Base-by-base conservation (phyloP, 78 protist species). In the Ministeria vibrans region DNA sequence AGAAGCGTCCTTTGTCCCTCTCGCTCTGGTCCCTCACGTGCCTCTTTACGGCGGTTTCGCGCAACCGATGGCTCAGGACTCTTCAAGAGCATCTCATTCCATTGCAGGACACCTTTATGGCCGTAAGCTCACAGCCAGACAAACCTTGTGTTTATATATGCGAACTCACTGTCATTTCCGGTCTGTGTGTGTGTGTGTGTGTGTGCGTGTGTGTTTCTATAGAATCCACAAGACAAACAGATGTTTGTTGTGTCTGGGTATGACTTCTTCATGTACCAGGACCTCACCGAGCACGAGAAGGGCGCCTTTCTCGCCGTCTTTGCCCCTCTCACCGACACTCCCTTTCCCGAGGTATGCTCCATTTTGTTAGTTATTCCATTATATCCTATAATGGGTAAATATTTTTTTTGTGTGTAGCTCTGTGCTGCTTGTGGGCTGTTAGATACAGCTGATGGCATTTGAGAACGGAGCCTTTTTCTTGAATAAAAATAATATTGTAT, bases 21-120 rank as follows among this genome's bases (percentile, higher is more conserved):
- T 34, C 71, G n/a, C 32, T 25, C 32, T 63, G 71, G 71, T 34
- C 43, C 71, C 71, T 63, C n/a, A 25, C 71, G 42, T 63, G 71
- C 13, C 71, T 63, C 43, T 63, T 63, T 30, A 63, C 41, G 42
- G 34, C 43, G 25, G 71, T 25, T 7, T 63, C 71, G 34, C 71
- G 41, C n/a, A 63, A 63, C 23, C 34, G 20, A 6, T 25, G 6
- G 32, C 1, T 63, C 20, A 34, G 71, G 25, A 41, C 71, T 34
- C 71, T 63, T 15, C 1, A 63, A 7, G 55, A 15, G 55, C 9
- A 49, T 49, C 15, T 9, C n/a, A 15, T 20, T 49, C n/a, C n/a
- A 15, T 49, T 49, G 9, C 15, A 20, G 9, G 9, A 9, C 15
- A 20, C 15, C n/a, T 49, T 9, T 49, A 15, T 49, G 55, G n/a